Base-by-base conservation (phyloP, 441 rosid genomes). In the Aleurites moluccanus region DNA sequence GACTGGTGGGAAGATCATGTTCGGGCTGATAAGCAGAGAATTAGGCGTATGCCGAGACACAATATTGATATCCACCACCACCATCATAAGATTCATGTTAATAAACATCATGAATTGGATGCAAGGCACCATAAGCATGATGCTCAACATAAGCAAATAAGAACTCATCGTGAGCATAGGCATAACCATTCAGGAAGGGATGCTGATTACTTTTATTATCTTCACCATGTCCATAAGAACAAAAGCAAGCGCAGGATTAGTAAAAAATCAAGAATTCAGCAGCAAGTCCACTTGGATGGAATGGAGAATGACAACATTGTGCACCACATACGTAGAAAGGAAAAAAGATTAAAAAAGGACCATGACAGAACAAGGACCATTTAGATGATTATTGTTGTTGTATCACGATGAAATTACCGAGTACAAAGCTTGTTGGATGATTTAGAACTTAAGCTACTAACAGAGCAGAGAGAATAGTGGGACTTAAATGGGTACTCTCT, bases 1-100 rank as follows among this genome's bases (percentile, higher is more conserved):
- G 93, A 92, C 76, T 92, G 97, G 96, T 92, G 90, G 86, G 96
- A 92, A 72, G 95, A 93, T 75, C 88, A 85, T 78, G 82, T 85
- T 76, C 77, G 67, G 63, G 67, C 75, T 38, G 82, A 82, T 53
- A 73, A 81, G 57, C 75, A 71, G 27, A 73, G 70, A 60, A 52
- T 47, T 65, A 72, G 77, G 65, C 64, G 76, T 63, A 49, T 20
- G 30, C 49, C 23, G 15, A 72, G 86, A 50, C 83, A 74, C 61
- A 40, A 69, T 27, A 72, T 61, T 64, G 69, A 66, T 44, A 70
- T 44, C 50, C 52, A 80, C 64, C 79, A 23, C 55, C 50, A 79
- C 64, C 79, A 25, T 28, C 75, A 69, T 27, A 78, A 70, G 20
- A 27, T 64, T 53, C 80, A 80, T 78, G 73, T 38, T 64, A 78